These are phyloP conservation scores for Penicillium nucicola DNA, from an alignment of 495 filamentous ascomycete genomes.

Conservation along the genomic window DNA sequence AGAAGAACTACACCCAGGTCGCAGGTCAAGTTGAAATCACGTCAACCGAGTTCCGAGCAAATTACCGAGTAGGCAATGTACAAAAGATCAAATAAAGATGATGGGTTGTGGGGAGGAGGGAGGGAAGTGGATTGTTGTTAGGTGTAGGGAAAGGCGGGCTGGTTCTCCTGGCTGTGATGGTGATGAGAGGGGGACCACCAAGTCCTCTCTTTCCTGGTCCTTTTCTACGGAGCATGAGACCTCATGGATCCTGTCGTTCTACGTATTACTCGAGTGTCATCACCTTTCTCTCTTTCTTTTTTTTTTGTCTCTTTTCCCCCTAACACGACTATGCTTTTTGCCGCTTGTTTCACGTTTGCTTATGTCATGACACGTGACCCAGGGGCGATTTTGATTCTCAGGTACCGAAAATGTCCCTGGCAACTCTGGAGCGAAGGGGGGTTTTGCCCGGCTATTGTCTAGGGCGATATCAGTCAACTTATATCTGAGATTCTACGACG, in stretches of 20 bases:
- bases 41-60: neutral
- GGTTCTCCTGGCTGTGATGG: slow-evolving; percentile 32
- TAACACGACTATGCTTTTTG: slow-evolving; percentile 16
- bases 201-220: neutral
- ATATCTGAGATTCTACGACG: no score
- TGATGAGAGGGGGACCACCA: slow-evolving; percentile 18
- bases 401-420: slow-evolving; percentile 1
- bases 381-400: slow-evolving; percentile 1
- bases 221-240: neutral
- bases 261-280: slow-evolving; percentile 1
- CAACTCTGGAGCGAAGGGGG: neutral
- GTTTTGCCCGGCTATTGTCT: no score
- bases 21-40: slow-evolving; percentile 10
- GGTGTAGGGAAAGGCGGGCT: slow-evolving; percentile 27
- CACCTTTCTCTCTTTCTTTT: neutral
- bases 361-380: slow-evolving; percentile 24
- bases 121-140: slow-evolving; percentile 20
- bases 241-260: neutral
- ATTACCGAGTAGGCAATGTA: neutral
- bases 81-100: slow-evolving; percentile 1
- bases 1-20: slow-evolving; percentile 16
- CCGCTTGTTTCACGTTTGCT: slow-evolving; percentile 18
- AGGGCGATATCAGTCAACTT: no score
- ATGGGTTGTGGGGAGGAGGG: slow-evolving; percentile 10
- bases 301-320: no score